Conservation (phyloP, 257 asterid genomes). For the Salvia miltiorrhiza region DNA sequence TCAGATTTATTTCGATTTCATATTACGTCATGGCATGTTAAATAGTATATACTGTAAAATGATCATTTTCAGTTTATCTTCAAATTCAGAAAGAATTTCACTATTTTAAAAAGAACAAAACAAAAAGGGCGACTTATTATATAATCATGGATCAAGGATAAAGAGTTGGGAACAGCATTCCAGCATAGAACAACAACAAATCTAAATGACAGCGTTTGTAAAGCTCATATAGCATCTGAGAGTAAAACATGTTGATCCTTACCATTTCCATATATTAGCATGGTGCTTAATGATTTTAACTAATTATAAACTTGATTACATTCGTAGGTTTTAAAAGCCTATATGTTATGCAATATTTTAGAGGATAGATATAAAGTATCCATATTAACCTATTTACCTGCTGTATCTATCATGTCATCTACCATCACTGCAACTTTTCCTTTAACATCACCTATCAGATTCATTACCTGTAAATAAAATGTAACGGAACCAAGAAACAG, state of each 20-base stretch:
- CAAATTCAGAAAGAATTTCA: too few relatives aligned
- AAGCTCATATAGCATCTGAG: background rate
- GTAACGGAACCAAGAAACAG: background rate
- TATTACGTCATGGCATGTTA: too few relatives aligned
- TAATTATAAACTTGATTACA: conserved; percentile 5
- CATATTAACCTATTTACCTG: conserved; percentile 49
- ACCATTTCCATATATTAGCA: background rate
- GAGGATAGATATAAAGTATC: background rate
- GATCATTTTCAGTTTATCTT: too few relatives aligned
- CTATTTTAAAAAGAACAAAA: too few relatives aligned
- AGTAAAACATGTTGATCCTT: background rate
- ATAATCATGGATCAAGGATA: background rate
- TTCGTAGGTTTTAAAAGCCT: background rate
- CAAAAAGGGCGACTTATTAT: background rate
- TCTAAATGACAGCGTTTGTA: background rate
- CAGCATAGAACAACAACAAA: background rate
- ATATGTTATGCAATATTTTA: background rate
- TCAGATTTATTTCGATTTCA: too few relatives aligned
- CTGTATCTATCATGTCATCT: conserved; percentile 97
- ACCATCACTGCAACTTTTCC: conserved; percentile 97
- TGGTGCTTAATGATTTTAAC: background rate
- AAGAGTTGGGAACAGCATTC: background rate
- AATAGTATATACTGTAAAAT: too few relatives aligned
- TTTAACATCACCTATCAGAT: conserved; percentile 88
- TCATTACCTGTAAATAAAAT: conserved; percentile 65